Evolutionary conservation across 352 stramenopile genomes (phyloP).

Genomic region (Phytophthora brassicae): DNA sequence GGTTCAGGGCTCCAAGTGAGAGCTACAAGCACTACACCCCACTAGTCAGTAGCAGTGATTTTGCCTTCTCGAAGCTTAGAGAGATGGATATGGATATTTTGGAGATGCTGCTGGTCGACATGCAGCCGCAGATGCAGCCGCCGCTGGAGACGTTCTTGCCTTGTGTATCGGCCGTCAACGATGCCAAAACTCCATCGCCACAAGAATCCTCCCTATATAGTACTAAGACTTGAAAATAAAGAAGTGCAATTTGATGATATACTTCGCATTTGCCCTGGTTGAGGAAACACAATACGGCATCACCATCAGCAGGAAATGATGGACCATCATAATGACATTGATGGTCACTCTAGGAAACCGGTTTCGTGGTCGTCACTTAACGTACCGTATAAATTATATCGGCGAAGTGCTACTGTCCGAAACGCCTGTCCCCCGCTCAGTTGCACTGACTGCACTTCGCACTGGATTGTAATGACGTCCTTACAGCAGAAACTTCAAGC

Average conservation of each 20-base stretch:
- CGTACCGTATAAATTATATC: conserved; percentile 29
- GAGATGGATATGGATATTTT: conserved; percentile 26
- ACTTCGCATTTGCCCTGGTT: neutral
- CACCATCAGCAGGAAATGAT: too few relatives aligned
- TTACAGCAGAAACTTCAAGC: conserved; percentile 4
- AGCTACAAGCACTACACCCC: neutral
- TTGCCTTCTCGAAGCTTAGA: conserved; percentile 1
- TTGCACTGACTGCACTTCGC: conserved; percentile 16
- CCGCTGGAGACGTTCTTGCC: conserved; percentile 17
- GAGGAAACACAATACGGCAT: too few relatives aligned
- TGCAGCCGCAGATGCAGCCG: conserved; percentile 15
- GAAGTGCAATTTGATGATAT: neutral
- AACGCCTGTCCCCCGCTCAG: neutral
- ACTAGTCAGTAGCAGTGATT: neutral
- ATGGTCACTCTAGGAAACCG: neutral
- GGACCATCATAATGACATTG: too few relatives aligned
- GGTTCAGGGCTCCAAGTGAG: conserved; percentile 3
- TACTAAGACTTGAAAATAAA: neutral
- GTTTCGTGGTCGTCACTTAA: neutral
- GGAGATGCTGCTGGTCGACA: conserved; percentile 21
- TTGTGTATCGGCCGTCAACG: neutral
- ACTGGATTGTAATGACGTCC: conserved; percentile 12
- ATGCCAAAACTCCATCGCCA: conserved; percentile 10
- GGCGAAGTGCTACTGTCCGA: conserved; percentile 10
- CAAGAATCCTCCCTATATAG: neutral